phyloP scores from a whole-genome alignment of 805 yeast genomes.

The Cyberlindnera nakhonratchasimensis region DNA sequence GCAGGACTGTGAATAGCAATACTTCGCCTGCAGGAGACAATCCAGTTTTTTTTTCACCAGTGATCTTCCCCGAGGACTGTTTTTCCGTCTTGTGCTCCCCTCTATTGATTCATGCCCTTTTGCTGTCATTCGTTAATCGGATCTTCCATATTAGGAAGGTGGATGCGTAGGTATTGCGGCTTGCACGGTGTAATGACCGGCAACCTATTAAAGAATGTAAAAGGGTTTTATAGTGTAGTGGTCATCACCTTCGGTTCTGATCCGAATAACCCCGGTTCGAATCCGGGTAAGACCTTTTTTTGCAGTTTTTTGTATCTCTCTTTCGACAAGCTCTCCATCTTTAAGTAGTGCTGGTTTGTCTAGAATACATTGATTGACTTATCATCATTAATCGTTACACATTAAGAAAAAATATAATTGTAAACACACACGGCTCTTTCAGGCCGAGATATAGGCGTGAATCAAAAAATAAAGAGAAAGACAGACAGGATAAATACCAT shows the following conservation, averaged over 20 bases:
- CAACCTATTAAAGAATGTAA: no score
- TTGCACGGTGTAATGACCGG: not conserved
- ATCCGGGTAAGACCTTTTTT: conserved; percentile 32
- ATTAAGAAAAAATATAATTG: not conserved
- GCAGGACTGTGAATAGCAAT: no score
- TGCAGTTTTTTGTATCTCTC: not conserved
- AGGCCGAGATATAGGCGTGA: no score
- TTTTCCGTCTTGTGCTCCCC: not conserved
- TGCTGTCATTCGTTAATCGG: no score
- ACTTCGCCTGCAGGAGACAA: no score
- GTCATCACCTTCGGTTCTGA: conserved; percentile 34
- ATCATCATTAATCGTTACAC: not conserved
- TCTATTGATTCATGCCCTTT: no score
- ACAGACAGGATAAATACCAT: no score
- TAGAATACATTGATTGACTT: not conserved
- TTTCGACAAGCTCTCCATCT: no score
- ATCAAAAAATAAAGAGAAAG: no score
- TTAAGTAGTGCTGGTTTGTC: no score
- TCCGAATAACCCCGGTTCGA: conserved; percentile 34
- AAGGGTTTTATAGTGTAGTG: conserved; percentile 28
- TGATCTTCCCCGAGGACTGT: not conserved
- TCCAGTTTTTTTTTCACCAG: no score
- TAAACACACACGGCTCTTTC: not conserved
- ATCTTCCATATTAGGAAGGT: conserved; percentile 1
- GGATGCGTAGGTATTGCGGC: not conserved